These are phyloP conservation scores for Aspergillus ostianus DNA, from an alignment of 495 filamentous ascomycete genomes.

Conservation along the genomic window DNA sequence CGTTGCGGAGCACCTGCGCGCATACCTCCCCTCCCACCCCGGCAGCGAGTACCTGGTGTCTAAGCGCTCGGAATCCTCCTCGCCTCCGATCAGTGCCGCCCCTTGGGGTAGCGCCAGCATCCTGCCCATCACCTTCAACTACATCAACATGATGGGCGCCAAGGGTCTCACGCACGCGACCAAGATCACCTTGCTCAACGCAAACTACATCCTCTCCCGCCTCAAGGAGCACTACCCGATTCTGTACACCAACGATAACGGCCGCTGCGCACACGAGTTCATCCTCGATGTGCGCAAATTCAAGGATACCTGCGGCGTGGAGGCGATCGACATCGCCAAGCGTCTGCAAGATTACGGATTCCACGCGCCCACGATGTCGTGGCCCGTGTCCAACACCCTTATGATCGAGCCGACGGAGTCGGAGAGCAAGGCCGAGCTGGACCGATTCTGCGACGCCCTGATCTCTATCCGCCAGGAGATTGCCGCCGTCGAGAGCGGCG, in stretches of 20 bases:
- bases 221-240: slow-evolving; percentile 89
- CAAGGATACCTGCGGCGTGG: slow-evolving; percentile 80
- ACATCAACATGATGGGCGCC: slow-evolving; percentile 95
- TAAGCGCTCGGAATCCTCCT: slow-evolving; percentile 57
- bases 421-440: slow-evolving; percentile 89
- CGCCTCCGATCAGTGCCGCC: slow-evolving; percentile 76
- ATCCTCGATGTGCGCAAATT: slow-evolving; percentile 89
- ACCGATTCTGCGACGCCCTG: slow-evolving; percentile 90
- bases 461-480: slow-evolving; percentile 90
- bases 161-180: slow-evolving; percentile 91
- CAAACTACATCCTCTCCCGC: slow-evolving; percentile 94
- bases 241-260: slow-evolving; percentile 85
- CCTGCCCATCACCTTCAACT: slow-evolving; percentile 95
- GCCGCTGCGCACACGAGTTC: slow-evolving; percentile 96
- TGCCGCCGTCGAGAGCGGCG: slow-evolving; percentile 76
- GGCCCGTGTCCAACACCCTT: slow-evolving; percentile 92
- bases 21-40: slow-evolving; percentile 77
- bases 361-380: slow-evolving; percentile 98
- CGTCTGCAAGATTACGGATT: slow-evolving; percentile 98
- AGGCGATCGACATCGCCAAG: slow-evolving; percentile 97
- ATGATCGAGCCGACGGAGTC: slow-evolving; percentile 99
- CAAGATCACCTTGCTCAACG: slow-evolving; percentile 90
- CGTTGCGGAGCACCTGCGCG: slow-evolving; percentile 76
- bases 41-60: slow-evolving; percentile 53
- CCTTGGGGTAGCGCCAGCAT: slow-evolving; percentile 93